Evolutionary conservation across 2,329 filamentous ascomycete genomes (phyloP).

Genomic region (Pestalotiopsis sp.): DNA sequence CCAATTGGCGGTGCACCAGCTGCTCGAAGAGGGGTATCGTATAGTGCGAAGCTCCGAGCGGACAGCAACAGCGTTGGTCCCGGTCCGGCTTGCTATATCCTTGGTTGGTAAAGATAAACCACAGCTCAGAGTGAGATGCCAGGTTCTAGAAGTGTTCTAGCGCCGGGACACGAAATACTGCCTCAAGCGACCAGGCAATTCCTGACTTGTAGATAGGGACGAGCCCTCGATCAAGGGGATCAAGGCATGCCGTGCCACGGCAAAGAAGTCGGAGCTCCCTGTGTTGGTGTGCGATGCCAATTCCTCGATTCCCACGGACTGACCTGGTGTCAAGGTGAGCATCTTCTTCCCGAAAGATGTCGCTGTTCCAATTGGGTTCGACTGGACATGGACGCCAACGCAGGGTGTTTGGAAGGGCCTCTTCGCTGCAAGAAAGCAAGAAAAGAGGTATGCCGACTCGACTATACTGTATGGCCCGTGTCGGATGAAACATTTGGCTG

Average conservation of each 20-base stretch:
- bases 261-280: not conserved
- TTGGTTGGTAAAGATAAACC: not conserved
- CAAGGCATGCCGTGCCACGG: not conserved
- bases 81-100: not conserved
- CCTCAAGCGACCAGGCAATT: not conserved
- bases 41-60: not conserved
- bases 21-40: not conserved
- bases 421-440: not conserved
- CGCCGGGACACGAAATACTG: not conserved
- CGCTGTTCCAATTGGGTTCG: not conserved
- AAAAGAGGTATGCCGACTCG: not conserved
- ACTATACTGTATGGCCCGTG: too few relatives aligned
- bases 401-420: not conserved
- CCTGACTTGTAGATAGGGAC: not conserved
- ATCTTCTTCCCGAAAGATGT: not conserved
- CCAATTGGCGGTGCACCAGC: not conserved
- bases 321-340: not conserved
- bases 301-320: not conserved
- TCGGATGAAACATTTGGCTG: too few relatives aligned
- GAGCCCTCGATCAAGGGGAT: not conserved
- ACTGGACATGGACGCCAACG: not conserved
- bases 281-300: not conserved
- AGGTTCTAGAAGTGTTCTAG: slow-evolving; percentile 5
- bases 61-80: not conserved
- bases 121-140: not conserved